Evolutionary conservation across 202 grass and related monocot genomes (phyloP), one percentile per base, ranked within the genome.

Genomic region (Elaeis oleifera): DNA sequence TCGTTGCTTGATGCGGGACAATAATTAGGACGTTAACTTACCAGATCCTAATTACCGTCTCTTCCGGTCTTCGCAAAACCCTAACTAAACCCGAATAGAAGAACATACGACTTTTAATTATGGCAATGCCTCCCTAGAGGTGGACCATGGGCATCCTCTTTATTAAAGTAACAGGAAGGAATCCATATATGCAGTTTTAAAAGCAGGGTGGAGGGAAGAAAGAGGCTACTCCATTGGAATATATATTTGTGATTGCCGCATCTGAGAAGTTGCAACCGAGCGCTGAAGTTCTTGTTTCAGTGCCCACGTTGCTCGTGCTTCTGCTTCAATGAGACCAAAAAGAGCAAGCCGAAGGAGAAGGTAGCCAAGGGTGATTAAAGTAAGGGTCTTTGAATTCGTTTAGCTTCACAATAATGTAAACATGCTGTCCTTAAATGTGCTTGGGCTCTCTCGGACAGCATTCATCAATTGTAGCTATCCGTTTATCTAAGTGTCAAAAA

Each of bases 261-360:
- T 54, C 51, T 5, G 67, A 49, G 11, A 76, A 17, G 9, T 13
- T 13, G 9, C 49, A 65, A 3, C 18, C 18, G 60, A 39, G 25
- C 16, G 31, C 85, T 79, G 81, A 76, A 90, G 72, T 85, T 85
- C 60, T 56, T 79, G 60, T 73, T 90, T 74, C 72, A 81, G 56
- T 71, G 64, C 23, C 82, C 78, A 18, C 85, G 75, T 28, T 74
- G 78, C 72, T 90, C 75, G 21, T 90, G 81, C 63, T 74, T 85
- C 64, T 85, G 72, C 52, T 82, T 82, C 72, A 67, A 67, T 79
- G 23, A 77, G 75, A 76, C 53, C 6, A 89, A 67, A 51, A 79
- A 77, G 75, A 71, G 64, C 60, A 82, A 74, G 61, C 14, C 19
- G 0, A 66, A 78, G 57, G 28, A 81, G 22, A 59, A 81, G 3